A percentile compares a stretch with the other conserved stretches of the same genome.
phyloP scores from a whole-genome alignment of 805 yeast genomes.

The Ogataea ramenticola region DNA sequence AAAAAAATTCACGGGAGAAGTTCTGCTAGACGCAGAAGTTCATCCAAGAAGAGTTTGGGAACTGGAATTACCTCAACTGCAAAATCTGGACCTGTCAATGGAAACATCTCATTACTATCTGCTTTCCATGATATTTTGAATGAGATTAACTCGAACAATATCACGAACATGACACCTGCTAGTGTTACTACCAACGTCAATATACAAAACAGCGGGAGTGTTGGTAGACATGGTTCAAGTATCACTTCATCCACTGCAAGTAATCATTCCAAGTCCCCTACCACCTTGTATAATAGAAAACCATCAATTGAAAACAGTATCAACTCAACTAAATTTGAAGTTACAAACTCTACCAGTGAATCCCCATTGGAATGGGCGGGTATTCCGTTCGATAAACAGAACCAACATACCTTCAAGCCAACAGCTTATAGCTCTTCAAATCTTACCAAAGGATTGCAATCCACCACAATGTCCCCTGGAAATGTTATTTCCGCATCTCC shows the following conservation, averaged over 20 bases:
- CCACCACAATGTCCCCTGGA: background rate
- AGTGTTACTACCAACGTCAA: background rate
- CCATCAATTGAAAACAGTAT: background rate
- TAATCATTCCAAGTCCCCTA: background rate
- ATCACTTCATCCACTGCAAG: slow-evolving; percentile 1
- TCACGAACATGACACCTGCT: background rate
- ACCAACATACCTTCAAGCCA: background rate
- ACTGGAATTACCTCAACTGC: background rate
- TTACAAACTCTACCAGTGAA: background rate
- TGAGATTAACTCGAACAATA: background rate
- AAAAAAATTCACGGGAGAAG: background rate
- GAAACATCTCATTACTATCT: slow-evolving; percentile 21
- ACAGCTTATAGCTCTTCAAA: background rate
- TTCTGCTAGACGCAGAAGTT: slow-evolving; percentile 5
- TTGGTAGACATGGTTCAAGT: slow-evolving; percentile 2
- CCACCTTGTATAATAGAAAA: background rate
- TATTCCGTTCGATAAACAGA: background rate
- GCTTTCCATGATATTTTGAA: slow-evolving; percentile 29
- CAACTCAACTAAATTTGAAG: background rate
- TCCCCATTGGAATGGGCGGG: no score
- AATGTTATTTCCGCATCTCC: slow-evolving; percentile 1
- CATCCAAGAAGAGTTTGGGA: slow-evolving; percentile 7
- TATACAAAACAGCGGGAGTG: slow-evolving; percentile 12
- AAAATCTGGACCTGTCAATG: background rate
- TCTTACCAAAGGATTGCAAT: background rate